These are phyloP conservation scores for Pulchroboletus neoregius DNA, from an alignment of 1,284 basidiomycete genomes.

Conservation along the genomic window DNA sequence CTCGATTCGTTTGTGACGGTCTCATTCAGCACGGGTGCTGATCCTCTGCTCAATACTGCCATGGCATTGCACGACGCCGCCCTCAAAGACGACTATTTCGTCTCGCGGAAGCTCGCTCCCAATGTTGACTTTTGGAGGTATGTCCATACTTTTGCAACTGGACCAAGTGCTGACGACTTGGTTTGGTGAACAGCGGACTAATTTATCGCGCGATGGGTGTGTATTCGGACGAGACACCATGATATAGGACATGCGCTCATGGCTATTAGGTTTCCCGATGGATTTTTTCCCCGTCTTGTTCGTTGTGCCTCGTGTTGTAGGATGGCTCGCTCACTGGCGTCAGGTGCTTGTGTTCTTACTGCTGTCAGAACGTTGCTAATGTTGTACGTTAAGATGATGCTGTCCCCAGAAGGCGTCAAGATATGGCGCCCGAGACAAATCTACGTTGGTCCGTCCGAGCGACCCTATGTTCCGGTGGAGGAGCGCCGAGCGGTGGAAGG, in stretches of 20 bases:
- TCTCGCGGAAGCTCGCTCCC: constrained; percentile 69
- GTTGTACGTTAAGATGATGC: constrained; percentile 66
- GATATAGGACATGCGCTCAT: not conserved
- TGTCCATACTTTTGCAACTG: not conserved
- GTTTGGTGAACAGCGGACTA: constrained; percentile 52
- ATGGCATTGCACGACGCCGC: constrained; percentile 85
- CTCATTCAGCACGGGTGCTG: constrained; percentile 65
- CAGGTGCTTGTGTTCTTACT: constrained; percentile 43
- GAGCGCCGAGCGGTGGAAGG: constrained; percentile 55
- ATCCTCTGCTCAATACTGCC: constrained; percentile 79
- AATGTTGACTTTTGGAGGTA: constrained; percentile 80
- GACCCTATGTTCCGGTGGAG: constrained; percentile 68
- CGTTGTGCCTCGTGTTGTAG: constrained; percentile 83
- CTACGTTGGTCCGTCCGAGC: constrained; percentile 68
- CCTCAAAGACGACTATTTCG: constrained; percentile 84
- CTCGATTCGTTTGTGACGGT: not conserved
- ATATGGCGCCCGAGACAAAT: constrained; percentile 89
- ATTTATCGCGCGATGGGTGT: constrained; percentile 86
- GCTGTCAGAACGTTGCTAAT: constrained; percentile 9
- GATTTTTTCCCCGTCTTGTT: constrained; percentile 91
- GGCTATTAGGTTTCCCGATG: constrained; percentile 69
- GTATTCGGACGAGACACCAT: constrained; percentile 16
- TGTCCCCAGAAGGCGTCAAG: constrained; percentile 81
- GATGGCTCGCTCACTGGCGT: constrained; percentile 87
- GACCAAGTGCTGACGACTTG: not conserved